These are phyloP conservation scores for Penicillium canariense DNA, from an alignment of 495 filamentous ascomycete species.

Conservation along the genomic window DNA sequence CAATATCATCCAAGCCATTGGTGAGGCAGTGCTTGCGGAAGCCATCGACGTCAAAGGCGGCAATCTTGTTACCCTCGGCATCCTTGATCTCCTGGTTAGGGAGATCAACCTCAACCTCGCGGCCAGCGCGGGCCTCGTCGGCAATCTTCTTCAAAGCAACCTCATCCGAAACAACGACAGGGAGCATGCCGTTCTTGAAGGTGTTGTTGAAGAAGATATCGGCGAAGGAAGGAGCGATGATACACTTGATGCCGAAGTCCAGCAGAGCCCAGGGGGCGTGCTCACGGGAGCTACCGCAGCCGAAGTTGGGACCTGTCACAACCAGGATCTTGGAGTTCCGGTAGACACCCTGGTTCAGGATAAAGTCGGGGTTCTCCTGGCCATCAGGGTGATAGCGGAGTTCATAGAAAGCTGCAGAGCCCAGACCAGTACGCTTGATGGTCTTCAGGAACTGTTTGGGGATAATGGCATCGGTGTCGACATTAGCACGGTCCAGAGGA, in stretches of 20 bases:
- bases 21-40: conserved; percentile 93
- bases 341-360: conserved; percentile 90
- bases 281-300: conserved; percentile 89
- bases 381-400: conserved; percentile 76
- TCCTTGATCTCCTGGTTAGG: conserved; percentile 81
- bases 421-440: conserved; percentile 95
- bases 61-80: conserved; percentile 66
- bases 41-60: conserved; percentile 78
- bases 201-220: conserved; percentile 99
- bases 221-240: conserved; percentile 89
- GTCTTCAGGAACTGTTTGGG: conserved; percentile 99
- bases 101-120: conserved; percentile 89
- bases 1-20: conserved; percentile 96
- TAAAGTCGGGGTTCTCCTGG: conserved; percentile 72
- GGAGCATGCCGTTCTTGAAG: conserved; percentile 99
- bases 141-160: conserved; percentile 66
- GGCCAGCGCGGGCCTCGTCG: conserved; percentile 75
- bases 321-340: conserved; percentile 85
- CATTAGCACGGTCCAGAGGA: conserved; percentile 81
- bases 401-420: conserved; percentile 80
- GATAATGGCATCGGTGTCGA: conserved; percentile 98
- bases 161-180: conserved; percentile 69
- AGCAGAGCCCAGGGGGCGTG: conserved; percentile 97
- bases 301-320: conserved; percentile 92
- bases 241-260: conserved; percentile 92